Conservation (phyloP, 1,139 yeast genomes). For the Pichia cactophila region DNA sequence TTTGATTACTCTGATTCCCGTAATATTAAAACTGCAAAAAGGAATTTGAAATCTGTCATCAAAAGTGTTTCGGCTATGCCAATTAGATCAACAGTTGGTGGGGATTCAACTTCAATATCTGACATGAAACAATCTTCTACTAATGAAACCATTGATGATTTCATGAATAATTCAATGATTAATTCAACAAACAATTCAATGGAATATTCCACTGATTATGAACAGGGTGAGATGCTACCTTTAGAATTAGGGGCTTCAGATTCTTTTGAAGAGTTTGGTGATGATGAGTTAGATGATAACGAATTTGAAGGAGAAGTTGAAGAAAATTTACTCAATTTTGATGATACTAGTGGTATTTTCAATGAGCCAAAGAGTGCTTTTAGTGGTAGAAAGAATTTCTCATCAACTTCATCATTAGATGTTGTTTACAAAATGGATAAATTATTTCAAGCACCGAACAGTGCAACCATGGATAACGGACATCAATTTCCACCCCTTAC, state of each 20-base stretch:
- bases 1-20: conserved; percentile 48
- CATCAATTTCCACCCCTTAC: conserved; percentile 6
- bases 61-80: conserved; percentile 30
- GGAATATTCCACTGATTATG: conserved; percentile 17
- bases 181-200: conserved; percentile 11
- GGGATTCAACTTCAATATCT: not conserved
- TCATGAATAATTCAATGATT: not conserved
- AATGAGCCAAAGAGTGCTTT: not conserved
- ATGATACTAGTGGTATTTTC: not conserved
- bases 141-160: not conserved
- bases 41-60: conserved; percentile 32
- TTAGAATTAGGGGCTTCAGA: conserved; percentile 25
- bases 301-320: conserved; percentile 5
- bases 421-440: conserved; percentile 24
- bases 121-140: not conserved
- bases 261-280: conserved; percentile 18
- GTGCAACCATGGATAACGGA: conserved; percentile 10
- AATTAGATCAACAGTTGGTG: conserved; percentile 24
- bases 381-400: conserved; percentile 1
- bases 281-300: conserved; percentile 16
- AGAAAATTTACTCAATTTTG: not conserved
- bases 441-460: conserved; percentile 18
- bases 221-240: conserved; percentile 21
- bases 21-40: conserved; percentile 35
- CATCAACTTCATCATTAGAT: conserved; percentile 22